phyloP scores from a whole-genome alignment of 306 rosid genomes.

The Medicago arabica region DNA sequence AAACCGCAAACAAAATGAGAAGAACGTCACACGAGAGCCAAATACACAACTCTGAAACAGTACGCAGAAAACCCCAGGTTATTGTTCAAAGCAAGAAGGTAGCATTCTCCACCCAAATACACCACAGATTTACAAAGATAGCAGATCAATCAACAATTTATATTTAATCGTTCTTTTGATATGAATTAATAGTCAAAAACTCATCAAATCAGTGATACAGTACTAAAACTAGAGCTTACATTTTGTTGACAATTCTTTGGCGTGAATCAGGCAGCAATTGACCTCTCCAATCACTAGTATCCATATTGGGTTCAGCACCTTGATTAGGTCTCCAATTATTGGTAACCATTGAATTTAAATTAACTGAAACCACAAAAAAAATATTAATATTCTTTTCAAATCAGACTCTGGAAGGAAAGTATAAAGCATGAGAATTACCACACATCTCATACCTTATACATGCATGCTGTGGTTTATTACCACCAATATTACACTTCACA shows the following conservation, averaged over 20 bases:
- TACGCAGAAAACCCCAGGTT: background rate
- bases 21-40: no score
- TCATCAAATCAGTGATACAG: conserved; percentile 15
- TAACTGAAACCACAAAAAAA: conserved; percentile 22
- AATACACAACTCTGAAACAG: background rate
- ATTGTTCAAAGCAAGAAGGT: background rate
- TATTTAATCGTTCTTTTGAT: conserved; percentile 7
- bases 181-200: background rate
- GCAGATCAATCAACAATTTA: conserved; percentile 6
- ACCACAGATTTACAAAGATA: background rate
- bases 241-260: conserved; percentile 61
- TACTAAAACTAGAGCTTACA: conserved; percentile 46
- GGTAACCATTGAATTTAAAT: conserved; percentile 44
- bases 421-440: background rate
- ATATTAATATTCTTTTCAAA: conserved; percentile 18
- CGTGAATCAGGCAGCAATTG: conserved; percentile 51
- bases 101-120: background rate
- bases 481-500: conserved; percentile 1
- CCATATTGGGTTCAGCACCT: conserved; percentile 50
- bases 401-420: conserved; percentile 22
- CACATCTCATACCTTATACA: conserved; percentile 21
- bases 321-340: conserved; percentile 59
- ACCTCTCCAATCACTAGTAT: conserved; percentile 56
- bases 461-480: conserved; percentile 12
- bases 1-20: background rate